Percentiles rank a stretch among this genome's conserved stretches.
These are phyloP conservation scores for Aspergillus sp. DNA, from an alignment of 2,329 filamentous ascomycete species.

Conservation along the genomic window DNA sequence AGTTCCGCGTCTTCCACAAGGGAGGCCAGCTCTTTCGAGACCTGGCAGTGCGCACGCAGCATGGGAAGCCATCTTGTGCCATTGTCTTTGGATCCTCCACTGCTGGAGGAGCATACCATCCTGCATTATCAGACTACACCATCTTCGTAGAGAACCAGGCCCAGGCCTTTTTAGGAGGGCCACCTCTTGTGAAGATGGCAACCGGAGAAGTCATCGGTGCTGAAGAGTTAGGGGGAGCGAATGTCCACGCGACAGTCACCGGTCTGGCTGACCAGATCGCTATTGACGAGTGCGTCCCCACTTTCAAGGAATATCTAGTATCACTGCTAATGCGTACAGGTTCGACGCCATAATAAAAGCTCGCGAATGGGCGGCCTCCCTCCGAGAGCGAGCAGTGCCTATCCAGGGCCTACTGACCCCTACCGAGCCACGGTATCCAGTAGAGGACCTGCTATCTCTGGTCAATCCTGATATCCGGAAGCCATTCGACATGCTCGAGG, in stretches of 20 bases:
- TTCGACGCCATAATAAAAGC: constrained; percentile 44
- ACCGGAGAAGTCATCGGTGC: constrained; percentile 46
- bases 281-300: constrained; percentile 36
- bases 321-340: background rate
- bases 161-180: constrained; percentile 47
- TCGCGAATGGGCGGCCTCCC: constrained; percentile 35
- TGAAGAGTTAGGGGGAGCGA: constrained; percentile 45
- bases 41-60: constrained; percentile 38
- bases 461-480: constrained; percentile 43
- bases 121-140: constrained; percentile 44
- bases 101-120: constrained; percentile 44
- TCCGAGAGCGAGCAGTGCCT: constrained; percentile 9
- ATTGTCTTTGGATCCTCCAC: constrained; percentile 49
- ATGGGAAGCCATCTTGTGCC: constrained; percentile 43
- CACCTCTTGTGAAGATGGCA: constrained; percentile 49
- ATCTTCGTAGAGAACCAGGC: constrained; percentile 46
- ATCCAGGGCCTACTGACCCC: constrained; percentile 3
- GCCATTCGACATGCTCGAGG: constrained; percentile 41
- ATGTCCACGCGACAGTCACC: constrained; percentile 41
- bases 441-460: constrained; percentile 39
- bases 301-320: background rate
- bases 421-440: constrained; percentile 31
- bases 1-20: constrained; percentile 48
- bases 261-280: constrained; percentile 48
- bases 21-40: constrained; percentile 45